Conservation (phyloP, 306 rosid genomes). For the Lathyrus tuberosus region DNA sequence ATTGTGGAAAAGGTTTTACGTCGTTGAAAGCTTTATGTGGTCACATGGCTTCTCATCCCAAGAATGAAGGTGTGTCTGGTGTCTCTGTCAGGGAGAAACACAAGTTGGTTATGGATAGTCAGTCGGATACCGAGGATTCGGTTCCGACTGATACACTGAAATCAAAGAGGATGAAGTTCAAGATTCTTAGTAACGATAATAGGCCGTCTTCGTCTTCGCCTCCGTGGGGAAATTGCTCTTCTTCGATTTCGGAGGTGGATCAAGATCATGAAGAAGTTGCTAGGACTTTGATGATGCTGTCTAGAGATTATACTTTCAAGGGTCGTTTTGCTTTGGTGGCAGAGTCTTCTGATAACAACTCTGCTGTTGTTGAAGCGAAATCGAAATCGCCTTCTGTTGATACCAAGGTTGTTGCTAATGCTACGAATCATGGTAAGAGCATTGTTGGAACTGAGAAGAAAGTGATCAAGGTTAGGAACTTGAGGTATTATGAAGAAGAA, state of each 20-base stretch:
- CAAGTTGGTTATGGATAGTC: constrained; percentile 60
- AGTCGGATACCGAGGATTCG: constrained; percentile 69
- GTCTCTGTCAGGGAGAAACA: constrained; percentile 45
- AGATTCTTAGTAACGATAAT: constrained; percentile 1
- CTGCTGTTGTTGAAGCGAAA: constrained; percentile 63
- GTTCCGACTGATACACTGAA: constrained; percentile 46
- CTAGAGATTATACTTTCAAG: constrained; percentile 39
- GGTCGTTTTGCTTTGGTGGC: constrained; percentile 51
- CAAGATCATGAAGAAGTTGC: constrained; percentile 75
- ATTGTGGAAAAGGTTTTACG: constrained; percentile 82
- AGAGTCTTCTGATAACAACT: constrained; percentile 75
- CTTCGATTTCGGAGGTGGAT: constrained; percentile 60
- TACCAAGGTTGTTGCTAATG: not conserved
- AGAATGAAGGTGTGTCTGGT: constrained; percentile 30
- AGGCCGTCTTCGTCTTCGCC: constrained; percentile 10
- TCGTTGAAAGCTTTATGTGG: constrained; percentile 83
- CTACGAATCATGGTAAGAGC: constrained; percentile 10
- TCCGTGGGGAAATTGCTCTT: constrained; percentile 40
- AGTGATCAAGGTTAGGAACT: not conserved
- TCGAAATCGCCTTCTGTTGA: constrained; percentile 51
- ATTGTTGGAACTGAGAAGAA: not conserved
- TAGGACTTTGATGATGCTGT: constrained; percentile 72
- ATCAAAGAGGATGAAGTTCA: constrained; percentile 54
- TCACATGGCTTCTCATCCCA: constrained; percentile 77
- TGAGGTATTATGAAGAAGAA: not conserved